phyloP scores from a whole-genome alignment of 352 stramenopile species.

The Globisporangium spiculum region DNA sequence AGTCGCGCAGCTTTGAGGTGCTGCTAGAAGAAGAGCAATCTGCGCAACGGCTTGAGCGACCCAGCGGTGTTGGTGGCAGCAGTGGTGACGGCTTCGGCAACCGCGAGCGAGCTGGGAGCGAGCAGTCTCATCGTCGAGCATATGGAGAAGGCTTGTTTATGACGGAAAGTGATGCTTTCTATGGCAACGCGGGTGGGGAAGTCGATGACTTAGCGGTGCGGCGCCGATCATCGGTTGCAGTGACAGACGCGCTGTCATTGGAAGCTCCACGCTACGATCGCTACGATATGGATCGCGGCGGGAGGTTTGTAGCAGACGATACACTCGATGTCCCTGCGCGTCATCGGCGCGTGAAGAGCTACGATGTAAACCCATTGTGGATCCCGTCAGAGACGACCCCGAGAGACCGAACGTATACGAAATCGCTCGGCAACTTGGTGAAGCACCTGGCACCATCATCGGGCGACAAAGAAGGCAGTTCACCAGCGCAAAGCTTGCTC shows the following conservation, averaged over 20 bases:
- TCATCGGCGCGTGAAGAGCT: conserved; percentile 56
- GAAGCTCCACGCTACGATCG: conserved; percentile 38
- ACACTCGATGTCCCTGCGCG: conserved; percentile 7
- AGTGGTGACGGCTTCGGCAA: not conserved
- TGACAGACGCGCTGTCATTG: conserved; percentile 42
- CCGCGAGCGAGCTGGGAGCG: conserved; percentile 1
- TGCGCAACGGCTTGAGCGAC: not conserved
- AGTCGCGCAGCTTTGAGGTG: conserved; percentile 46
- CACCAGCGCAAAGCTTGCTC: conserved; percentile 14
- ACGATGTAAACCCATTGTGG: conserved; percentile 31
- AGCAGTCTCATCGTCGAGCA: not conserved
- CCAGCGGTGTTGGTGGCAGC: too few species aligned
- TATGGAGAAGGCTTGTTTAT: conserved; percentile 2
- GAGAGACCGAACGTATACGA: conserved; percentile 68
- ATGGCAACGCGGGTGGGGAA: not conserved
- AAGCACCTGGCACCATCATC: conserved; percentile 73
- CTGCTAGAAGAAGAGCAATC: conserved; percentile 24
- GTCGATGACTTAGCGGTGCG: not conserved
- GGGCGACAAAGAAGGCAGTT: conserved; percentile 21
- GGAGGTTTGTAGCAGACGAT: conserved; percentile 2
- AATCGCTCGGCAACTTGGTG: conserved; percentile 74
- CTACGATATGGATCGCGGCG: conserved; percentile 21
- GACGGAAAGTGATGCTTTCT: not conserved
- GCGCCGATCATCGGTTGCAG: conserved; percentile 16
- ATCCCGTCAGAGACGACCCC: conserved; percentile 24